Evolutionary conservation across 2,329 filamentous ascomycete species (phyloP), one percentile per base, ranked within the genome.

Genomic region (Thielaviopsis ethacetica): DNA sequence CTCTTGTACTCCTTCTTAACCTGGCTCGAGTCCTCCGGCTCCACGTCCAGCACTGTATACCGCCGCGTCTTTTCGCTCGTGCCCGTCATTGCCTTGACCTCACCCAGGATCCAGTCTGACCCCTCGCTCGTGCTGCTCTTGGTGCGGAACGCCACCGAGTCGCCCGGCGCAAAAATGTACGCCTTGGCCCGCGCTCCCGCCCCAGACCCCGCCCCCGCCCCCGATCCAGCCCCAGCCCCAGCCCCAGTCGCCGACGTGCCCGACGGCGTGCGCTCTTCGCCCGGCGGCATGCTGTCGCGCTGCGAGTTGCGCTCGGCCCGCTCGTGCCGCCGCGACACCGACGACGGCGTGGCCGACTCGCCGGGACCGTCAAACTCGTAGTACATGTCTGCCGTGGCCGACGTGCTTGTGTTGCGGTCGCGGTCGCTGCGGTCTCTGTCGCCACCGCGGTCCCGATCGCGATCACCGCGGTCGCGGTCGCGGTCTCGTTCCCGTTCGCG

Each of bases 41-140:
- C 86, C 30, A 86, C 84, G 66, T 91, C 87, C 65, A 89, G 81
- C 24, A 91, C 86, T 68, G 86, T 85, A 71, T 91, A 91, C 52
- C 85, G 80, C 66, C 86, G 78, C 67, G 82, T 85, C 68, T 89
- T 90, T 44, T 44, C 38, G 58, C 85, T 85, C 62, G 91, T 86
- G 15, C 86, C 86, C 57, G 82, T 77, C 15, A 91, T 84, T 57
- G 81, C 80, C 62, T 86, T 85, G 56, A 91, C 88, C 61, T 86
- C 85, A 56, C 87, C 88, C 54, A 91, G 79, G 59, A 91, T 91
- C 76, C 83, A 86, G 64, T 86, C 83, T 3, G 70, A 67, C 21
- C 73, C 67, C 68, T 79, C 68, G 74, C 76, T 64, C 55, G 71
- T 73, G 61, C 69, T 71, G 7, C 71, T 66, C 65, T 83, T 84